Evolutionary conservation across 1,139 yeast genomes (phyloP), one percentile per base, ranked within the genome.

Genomic region (Taiozyma onychis): DNA sequence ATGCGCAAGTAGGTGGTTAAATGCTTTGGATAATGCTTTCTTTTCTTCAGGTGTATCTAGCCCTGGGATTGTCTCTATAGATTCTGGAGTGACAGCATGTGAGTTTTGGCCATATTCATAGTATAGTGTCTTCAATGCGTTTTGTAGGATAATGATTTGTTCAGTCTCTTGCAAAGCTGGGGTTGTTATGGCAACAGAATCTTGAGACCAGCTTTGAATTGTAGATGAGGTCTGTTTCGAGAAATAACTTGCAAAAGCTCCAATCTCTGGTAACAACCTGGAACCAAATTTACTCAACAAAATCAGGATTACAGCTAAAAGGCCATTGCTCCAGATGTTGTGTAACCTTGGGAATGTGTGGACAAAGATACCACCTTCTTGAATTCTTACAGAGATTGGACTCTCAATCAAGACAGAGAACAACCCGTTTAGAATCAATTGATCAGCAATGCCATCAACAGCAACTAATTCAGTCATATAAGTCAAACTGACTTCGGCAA

Each of bases 291-390:
- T 78, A 44, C 82, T 75, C 47, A 88, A 65, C 18, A 88, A 67
- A 3, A 79, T 74, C 43, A 88, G 67, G 27, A 85, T 71, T 9
- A 88, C 77, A 0, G 95, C 85, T 43, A 91, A 71, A 22, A 91
- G 71, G 0, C 96, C 96, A 62, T 85, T 83, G 13, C 83, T 78
- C 97, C 97, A 91, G 24, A 88, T 73, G 48, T 79, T 75, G 64
- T 89, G 93, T 54, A 87, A 70, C 52, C 78, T 76, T 1, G 86
- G 77, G 9, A 73, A 66, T 0, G 65, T 55, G 21, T 77, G 74
- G 2, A 87, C 76, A 26, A 74, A 73, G 4, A 88, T 66, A 3
- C 78, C 77, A 1, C 96, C 96, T 8, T 75, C 73, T 61, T 85
- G 88, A 41, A 91, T 79, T 1, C 76, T 74, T 35, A 74, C 68